Base-by-base conservation (phyloP, 116 monocot species). In the Iris pallida region DNA sequence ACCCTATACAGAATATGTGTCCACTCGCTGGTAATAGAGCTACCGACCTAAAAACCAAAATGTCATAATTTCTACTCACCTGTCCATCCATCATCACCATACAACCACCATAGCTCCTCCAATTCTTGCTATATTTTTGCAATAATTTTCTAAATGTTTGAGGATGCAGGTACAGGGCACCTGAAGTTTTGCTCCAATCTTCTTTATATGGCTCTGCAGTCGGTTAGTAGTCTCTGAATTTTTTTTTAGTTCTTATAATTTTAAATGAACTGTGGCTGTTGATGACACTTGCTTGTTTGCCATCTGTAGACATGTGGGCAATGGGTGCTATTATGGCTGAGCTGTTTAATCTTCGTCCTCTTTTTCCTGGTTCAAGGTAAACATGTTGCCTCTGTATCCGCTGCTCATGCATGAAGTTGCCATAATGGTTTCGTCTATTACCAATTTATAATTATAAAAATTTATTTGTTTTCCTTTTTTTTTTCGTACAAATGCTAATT, bases 1-100 rank as follows among this genome's bases (percentile, higher is more conserved):
- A 59, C 98, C 98, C 5, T 98, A 83, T 75, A 98, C 98, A 55
- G 98, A 93, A 84, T 98, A 98, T 82, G 98, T 98, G 49, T 98
- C 98, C 57, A 98, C 98, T 15, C 93, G 93, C 45, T 98, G 98
- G 98, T 87, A 40, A 47, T 83, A 65, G 0, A 43, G 19, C 12
- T 17, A 2, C 7, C 42, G 20, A 8, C 19, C 15, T 53, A 15
- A 51, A 13, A 51, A 7, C 13, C 13, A 51, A 51, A 51, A 9
- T 51, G 6, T 61, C 11, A 10, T 53, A 77, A 58, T 47, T 45
- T 55, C 6, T 47, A 0, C 18, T 44, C 45, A 11, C 7, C 45
- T 54, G 42, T 62, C 40, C 59, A 53, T 7, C 59, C 45, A 0
- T 47, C 30, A 5, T 71, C 16, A 62, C 15, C 9, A n/a, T 16